Base-by-base conservation (phyloP, 768 basidiomycete species). In the Trametes cinnabarina region DNA sequence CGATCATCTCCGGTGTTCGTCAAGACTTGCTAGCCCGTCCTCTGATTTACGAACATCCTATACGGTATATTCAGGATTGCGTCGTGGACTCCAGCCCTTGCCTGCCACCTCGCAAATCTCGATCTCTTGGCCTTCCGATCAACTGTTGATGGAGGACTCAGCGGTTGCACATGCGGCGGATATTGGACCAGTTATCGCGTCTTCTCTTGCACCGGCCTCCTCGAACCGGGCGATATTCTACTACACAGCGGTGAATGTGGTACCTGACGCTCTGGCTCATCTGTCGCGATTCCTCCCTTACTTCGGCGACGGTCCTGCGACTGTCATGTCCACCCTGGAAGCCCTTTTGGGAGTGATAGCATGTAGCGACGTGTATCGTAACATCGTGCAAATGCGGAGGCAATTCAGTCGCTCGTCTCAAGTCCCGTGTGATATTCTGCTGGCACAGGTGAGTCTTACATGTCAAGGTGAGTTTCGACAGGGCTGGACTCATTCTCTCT, bases 1-100 rank as follows among this genome's bases (percentile, higher is more conserved):
- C 15, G 79, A 84, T 54, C 72, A 80, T 65, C 60, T 73, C 30
- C 79, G 85, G 26, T 74, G 88, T n/a, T 80, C 84, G 35, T 20
- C 62, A 14, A 28, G 35, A 2, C 41, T 34, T 26, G 28, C 34
- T 23, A 9, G 5, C 3, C 9, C 4, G 17, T 25, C n/a, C 6
- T 4, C 17, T 14, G 52, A 56, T 6, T 23, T 55, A 14, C 37
- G 37, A 23, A 17, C 20, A 7, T 14, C 47, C 6, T 22, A 55
- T 15, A 22, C 55, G 1, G 5, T 20, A 2, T 58, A 51, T 28
- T 61, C 66, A 15, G 12, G 34, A 11, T 2, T 55, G 0, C 56
- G 64, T 9, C 58, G 65, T 3, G 67, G 63, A 32, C 19, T 63
- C 12, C 14, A 2, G 3, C 34, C 42, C 1, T 20, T 22, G 2